Evolutionary conservation across 352 stramenopile genomes (phyloP), one percentile per base, ranked within the genome.

Genomic region (Phytopythium cucurbitacearum): DNA sequence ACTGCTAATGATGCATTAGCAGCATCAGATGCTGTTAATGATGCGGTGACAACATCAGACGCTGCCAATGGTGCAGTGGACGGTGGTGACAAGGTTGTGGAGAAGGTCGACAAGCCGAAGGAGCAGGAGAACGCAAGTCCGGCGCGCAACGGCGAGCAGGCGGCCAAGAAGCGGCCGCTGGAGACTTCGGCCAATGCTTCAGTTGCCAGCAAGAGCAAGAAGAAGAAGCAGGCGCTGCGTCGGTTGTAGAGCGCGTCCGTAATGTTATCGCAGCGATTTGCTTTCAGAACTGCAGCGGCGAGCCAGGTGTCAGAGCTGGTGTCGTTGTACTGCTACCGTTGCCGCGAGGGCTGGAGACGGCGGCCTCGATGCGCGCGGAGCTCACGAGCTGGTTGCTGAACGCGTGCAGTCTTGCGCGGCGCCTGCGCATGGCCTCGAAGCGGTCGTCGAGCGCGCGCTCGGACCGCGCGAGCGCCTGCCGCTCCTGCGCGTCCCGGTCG

Each of bases 311-410:
- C 2, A 28, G 21, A 9, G 8, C 2, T 53, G 28, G 2, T 56
- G 42, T 4, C 43, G 37, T 5, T 10, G 3, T 12, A 11, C 44
- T 40, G 33, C 44, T 11, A 9, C 5, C 12, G 32, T 33, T 12
- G 12, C 4, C 21, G 21, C 21, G 21, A 1, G 21, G 21, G 21
- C 21, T 28, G 21, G 21, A 28, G 13, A 67, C 28, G 3, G 75
- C 48, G 10, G 59, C 58, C 13, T 85, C 71, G 33, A 85, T 75
- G 16, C 74, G 64, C 0, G 54, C 49, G 53, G 82, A 74, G 63
- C 74, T 87, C 15, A 85, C 77, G 7, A 90, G 49, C 37, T 88
- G 54, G 38, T 88, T 90, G 56, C 80, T 90, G 53, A 73, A 86
- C 54, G 71, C 77, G 51, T 83, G 80, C 44, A 88, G 55, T 7